Evolutionary conservation across 441 rosid genomes (phyloP).

Genomic region (Codiaeum variegatum): DNA sequence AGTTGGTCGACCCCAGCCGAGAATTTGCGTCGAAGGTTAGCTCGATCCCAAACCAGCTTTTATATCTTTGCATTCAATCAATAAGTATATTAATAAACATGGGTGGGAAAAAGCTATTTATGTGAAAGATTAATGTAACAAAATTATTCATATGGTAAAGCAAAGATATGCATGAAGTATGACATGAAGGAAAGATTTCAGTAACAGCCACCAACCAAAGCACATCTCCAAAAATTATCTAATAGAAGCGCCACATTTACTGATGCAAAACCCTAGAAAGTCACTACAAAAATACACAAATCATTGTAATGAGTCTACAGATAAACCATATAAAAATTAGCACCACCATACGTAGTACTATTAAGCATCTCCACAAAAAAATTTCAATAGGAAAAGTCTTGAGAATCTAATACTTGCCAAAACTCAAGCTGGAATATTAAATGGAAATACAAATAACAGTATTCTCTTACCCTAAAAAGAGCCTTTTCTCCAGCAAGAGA

Average conservation of each 20-base stretch:
- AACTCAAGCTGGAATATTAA: not conserved
- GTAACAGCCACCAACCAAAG: not conserved
- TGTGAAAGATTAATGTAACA: not conserved
- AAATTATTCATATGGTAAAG: not conserved
- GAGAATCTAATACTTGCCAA: not conserved
- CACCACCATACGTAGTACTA: not conserved
- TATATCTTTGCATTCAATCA: not conserved
- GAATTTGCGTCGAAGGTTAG: no score
- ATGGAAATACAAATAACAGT: not conserved
- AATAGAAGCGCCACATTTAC: not conserved
- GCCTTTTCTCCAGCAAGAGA: constrained; percentile 84
- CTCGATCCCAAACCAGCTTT: not conserved
- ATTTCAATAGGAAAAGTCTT: not conserved
- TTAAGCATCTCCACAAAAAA: not conserved
- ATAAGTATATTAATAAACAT: not conserved
- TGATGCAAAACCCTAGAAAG: not conserved
- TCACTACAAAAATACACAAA: not conserved
- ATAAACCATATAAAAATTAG: not conserved
- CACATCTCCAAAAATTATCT: not conserved
- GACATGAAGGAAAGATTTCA: not conserved
- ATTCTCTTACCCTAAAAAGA: constrained; percentile 70
- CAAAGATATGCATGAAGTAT: not conserved
- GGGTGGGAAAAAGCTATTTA: not conserved
- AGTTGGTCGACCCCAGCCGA: no score
- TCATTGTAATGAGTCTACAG: not conserved